phyloP scores from a whole-genome alignment of 164 flowering plant genomes.

The Buxus sempervirens region DNA sequence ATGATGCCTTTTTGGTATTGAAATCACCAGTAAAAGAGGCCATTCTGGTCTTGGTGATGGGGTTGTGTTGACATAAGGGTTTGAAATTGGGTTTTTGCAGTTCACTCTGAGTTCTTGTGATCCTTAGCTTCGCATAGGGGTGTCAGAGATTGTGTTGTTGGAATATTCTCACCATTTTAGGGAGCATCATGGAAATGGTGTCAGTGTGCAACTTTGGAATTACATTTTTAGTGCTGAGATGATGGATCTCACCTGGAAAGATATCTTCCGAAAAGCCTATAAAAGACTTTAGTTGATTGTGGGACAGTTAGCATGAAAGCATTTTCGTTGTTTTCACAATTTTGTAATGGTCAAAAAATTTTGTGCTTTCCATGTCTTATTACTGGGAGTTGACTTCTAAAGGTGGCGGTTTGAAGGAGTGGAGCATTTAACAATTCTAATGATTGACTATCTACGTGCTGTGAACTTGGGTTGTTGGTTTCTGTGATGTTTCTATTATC shows the following conservation, averaged over 20 bases:
- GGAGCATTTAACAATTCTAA: background rate
- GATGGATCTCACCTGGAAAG: background rate
- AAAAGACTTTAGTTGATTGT: background rate
- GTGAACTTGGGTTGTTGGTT: background rate
- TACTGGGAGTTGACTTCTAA: background rate
- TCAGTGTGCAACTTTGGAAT: background rate
- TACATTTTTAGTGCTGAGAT: background rate
- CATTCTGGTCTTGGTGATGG: constrained; percentile 1
- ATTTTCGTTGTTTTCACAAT: constrained; percentile 9
- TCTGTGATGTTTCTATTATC: background rate
- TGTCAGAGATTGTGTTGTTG: background rate
- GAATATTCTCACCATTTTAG: background rate
- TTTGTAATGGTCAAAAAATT: background rate
- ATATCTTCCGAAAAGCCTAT: no score
- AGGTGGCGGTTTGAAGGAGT: background rate
- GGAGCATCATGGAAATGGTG: background rate
- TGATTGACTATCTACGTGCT: background rate
- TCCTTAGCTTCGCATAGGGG: background rate
- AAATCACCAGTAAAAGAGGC: background rate
- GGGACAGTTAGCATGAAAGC: background rate
- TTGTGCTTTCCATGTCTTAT: background rate
- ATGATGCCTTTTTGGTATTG: background rate
- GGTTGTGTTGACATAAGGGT: background rate
- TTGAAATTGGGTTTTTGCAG: background rate
- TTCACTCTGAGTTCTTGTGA: background rate